Percentiles rank a stretch among this genome's conserved stretches.
These are phyloP conservation scores for Candida tammaniensis DNA, from an alignment of 805 yeast species.

Conservation along the genomic window DNA sequence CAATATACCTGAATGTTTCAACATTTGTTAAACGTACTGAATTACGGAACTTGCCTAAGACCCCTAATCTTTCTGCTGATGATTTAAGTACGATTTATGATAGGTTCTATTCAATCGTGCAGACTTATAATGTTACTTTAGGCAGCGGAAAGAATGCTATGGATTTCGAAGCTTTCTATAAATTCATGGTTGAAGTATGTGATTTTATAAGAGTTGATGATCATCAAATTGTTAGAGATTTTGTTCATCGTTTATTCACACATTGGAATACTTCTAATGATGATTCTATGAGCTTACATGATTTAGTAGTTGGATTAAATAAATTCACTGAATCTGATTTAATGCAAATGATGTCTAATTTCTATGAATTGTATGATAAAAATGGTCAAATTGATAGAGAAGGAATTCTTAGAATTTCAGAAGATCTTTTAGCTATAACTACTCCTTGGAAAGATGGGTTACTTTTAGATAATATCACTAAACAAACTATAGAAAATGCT, in stretches of 20 bases:
- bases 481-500: constrained; percentile 58
- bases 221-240: constrained; percentile 15
- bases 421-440: constrained; percentile 78
- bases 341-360: constrained; percentile 73
- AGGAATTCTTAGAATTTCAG: constrained; percentile 79
- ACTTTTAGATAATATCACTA: constrained; percentile 62
- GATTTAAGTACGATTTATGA: constrained; percentile 78
- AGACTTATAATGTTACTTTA: constrained; percentile 53
- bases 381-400: constrained; percentile 63
- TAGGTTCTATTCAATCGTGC: constrained; percentile 73
- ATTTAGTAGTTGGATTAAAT: constrained; percentile 72
- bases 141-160: constrained; percentile 59
- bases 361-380: constrained; percentile 72
- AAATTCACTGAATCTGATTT: constrained; percentile 67
- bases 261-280: constrained; percentile 55
- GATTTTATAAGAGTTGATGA: constrained; percentile 57
- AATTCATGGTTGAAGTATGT: constrained; percentile 74
- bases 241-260: constrained; percentile 57
- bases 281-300: constrained; percentile 62
- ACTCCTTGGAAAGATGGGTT: constrained; percentile 80
- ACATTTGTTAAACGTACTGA: constrained; percentile 90
- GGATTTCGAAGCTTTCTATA: constrained; percentile 68
- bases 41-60: constrained; percentile 77
- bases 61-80: constrained; percentile 54
- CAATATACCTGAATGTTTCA: constrained; percentile 83